phyloP scores from a whole-genome alignment of 169 alveolate species.

The Eimeria maxima region DNA sequence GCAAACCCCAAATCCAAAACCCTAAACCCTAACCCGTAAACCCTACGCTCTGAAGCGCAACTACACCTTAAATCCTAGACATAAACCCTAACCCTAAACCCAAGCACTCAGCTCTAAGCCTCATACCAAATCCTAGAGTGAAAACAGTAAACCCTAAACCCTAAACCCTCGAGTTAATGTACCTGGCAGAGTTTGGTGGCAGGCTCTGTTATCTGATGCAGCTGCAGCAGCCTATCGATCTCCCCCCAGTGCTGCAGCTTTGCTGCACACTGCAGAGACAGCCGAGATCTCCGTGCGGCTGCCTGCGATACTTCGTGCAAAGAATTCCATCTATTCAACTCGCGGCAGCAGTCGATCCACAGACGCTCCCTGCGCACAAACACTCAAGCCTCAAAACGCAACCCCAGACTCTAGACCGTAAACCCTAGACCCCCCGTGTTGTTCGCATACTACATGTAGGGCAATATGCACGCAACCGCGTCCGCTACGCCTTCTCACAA shows the following conservation, averaged over 20 bases:
- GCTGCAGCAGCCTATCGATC: slow-evolving; percentile 83
- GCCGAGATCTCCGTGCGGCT: slow-evolving; percentile 83
- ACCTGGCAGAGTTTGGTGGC: slow-evolving; percentile 79
- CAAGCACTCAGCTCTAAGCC: background rate
- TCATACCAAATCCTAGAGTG: background rate
- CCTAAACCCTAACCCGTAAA: slow-evolving; percentile 4
- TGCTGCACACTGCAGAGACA: slow-evolving; percentile 86
- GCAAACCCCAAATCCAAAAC: slow-evolving; percentile 17
- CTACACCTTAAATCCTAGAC: background rate
- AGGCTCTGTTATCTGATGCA: slow-evolving; percentile 37
- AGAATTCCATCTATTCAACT: slow-evolving; percentile 87
- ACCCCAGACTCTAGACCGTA: slow-evolving; percentile 34
- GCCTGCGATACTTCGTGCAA: slow-evolving; percentile 84
- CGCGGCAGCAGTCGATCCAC: slow-evolving; percentile 66
- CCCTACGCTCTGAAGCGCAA: background rate
- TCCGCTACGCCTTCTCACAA: background rate
- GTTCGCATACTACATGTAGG: too few relatives aligned
- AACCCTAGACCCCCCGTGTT: background rate
- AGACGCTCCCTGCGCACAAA: slow-evolving; percentile 40
- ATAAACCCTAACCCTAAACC: background rate
- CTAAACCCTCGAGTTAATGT: background rate
- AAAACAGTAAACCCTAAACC: background rate
- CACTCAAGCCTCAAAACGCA: slow-evolving; percentile 19
- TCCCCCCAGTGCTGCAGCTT: slow-evolving; percentile 87
- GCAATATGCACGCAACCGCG: too few relatives aligned